Base-by-base conservation (phyloP, 2,329 filamentous ascomycete species). In the Phaeosphaeria sp. region DNA sequence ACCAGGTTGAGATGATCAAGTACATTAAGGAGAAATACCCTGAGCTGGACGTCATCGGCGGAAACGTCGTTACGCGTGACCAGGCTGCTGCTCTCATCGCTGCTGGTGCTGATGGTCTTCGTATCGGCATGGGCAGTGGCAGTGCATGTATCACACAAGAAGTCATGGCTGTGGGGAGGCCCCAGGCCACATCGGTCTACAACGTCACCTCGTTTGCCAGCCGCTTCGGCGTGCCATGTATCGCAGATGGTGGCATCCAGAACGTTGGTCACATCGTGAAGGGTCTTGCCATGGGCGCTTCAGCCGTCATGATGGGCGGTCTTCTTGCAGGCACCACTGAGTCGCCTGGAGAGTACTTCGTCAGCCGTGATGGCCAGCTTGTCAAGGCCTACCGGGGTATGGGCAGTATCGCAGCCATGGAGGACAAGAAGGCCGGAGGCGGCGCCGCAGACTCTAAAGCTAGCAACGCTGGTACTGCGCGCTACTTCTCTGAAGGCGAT, bases 251-350 rank as follows among this genome's bases (percentile, higher is more conserved):
- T 71, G 95, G 95, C 81, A 91, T 99, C 69, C 95, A 99, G 81
- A 99, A 99, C 75, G 91, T 99, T 66, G 95, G 95, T 54, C 96
- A 99, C 83, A 97, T 99, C 67, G 95, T 99, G 80, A 99, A 99
- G 86, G 94, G 93, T 77, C 89, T 99, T 66, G 90, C 95, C 47
- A 89, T 99, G 64, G 95, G 95, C 68, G 95, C 95, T 58, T 92
- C 91, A 46, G 96, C 93, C 39, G 90, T 99, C 78, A 99, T 99
- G 95, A 99, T 99, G 95, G 95, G 95, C 72, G 96, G 95, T 82
- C 89, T 99, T 52, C 87, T 99, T 65, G 95, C 95, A 50, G 95
- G 96, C 77, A 98, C 95, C 63, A 97, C 94, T 43, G 95, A 99
- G 82, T 98, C 94, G 39, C 95, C 95, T 36, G 96, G 95, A 65